Evolutionary conservation across 441 rosid genomes (phyloP).

Genomic region (Adansonia rubrostipa): DNA sequence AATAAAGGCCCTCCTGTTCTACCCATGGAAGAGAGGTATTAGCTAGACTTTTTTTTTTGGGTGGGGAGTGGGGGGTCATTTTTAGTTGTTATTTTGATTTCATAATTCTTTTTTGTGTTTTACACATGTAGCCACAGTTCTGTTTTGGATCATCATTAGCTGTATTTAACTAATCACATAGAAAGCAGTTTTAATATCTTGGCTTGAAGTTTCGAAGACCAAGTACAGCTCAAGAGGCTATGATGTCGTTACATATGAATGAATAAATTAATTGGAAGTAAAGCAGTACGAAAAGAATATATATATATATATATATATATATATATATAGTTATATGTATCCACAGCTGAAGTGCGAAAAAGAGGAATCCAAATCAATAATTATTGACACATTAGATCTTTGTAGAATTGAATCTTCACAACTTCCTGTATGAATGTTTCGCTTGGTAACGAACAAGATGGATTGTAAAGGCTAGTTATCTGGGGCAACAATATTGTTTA

Average conservation of each 20-base stretch:
- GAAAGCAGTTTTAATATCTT: neutral
- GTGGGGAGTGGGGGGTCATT: too few relatives aligned
- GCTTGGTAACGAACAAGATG: neutral
- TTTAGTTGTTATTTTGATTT: slow-evolving; percentile 19
- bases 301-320: neutral
- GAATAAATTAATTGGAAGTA: slow-evolving; percentile 1
- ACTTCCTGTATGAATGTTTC: neutral
- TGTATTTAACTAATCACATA: neutral
- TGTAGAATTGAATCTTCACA: neutral
- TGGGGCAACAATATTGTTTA: neutral
- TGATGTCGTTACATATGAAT: slow-evolving; percentile 11
- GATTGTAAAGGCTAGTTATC: neutral
- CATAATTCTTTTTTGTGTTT: neutral
- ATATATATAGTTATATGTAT: neutral
- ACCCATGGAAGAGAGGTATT: slow-evolving; percentile 83
- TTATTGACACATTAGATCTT: slow-evolving; percentile 1
- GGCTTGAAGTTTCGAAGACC: neutral
- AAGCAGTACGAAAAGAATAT: neutral
- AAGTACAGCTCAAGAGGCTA: neutral
- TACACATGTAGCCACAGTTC: neutral
- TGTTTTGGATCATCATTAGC: neutral
- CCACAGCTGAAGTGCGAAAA: neutral
- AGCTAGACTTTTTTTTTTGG: neutral
- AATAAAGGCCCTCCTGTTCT: slow-evolving; percentile 95
- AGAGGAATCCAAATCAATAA: neutral